Conservation (phyloP, 805 yeast species). For the Hanseniaspora lindneri region DNA sequence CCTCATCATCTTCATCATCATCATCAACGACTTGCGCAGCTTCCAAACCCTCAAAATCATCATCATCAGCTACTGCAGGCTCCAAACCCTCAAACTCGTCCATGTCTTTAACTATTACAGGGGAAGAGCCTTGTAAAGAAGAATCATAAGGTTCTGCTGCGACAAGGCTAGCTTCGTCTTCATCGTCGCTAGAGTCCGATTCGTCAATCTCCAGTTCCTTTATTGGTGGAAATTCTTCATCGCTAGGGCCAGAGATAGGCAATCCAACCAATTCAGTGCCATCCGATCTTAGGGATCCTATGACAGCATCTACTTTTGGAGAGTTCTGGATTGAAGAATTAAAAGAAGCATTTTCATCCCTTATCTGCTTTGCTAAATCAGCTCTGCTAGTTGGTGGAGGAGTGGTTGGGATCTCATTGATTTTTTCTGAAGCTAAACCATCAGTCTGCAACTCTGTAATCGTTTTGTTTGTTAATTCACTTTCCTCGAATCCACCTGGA, state of each 20-base stretch:
- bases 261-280: constrained; percentile 3
- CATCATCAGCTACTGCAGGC: constrained; percentile 28
- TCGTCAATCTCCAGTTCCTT: constrained; percentile 44
- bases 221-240: constrained; percentile 49
- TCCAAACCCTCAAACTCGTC: constrained; percentile 14
- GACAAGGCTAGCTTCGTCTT: constrained; percentile 25
- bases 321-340: constrained; percentile 2
- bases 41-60: constrained; percentile 35
- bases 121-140: constrained; percentile 18
- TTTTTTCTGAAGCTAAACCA: not conserved
- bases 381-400: constrained; percentile 1
- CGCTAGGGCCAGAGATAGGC: constrained; percentile 16
- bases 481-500: constrained; percentile 23
- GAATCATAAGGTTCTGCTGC: constrained; percentile 19
- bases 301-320: not conserved
- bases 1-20: constrained; percentile 25
- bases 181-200: constrained; percentile 38
- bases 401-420: constrained; percentile 9
- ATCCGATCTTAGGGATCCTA: not conserved
- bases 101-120: not conserved
- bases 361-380: constrained; percentile 2
- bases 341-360: constrained; percentile 15
- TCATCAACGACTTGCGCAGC: constrained; percentile 33
- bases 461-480: not conserved
- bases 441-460: not conserved